phyloP scores from a whole-genome alignment of 2,329 filamentous ascomycete species.

The Pseudopyrenochaeta lycopersici region DNA sequence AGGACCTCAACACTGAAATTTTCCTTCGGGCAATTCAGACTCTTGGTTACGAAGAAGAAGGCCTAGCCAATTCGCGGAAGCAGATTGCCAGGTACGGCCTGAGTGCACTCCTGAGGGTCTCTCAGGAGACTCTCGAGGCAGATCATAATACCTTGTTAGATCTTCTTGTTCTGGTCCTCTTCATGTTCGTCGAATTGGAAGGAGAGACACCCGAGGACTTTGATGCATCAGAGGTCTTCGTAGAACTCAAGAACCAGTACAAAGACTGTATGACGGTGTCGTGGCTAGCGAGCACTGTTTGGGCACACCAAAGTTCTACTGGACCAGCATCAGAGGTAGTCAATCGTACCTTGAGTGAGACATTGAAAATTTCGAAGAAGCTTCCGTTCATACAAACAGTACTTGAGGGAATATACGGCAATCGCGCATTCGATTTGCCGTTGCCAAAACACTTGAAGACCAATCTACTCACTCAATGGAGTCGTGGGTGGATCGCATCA shows the following conservation, averaged over 20 bases:
- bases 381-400: constrained; percentile 48
- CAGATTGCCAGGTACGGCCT: constrained; percentile 78
- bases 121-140: constrained; percentile 79
- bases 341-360: constrained; percentile 35
- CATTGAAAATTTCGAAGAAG: constrained; percentile 31
- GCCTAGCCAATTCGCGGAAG: constrained; percentile 52
- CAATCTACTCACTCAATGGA: constrained; percentile 55
- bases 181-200: constrained; percentile 75
- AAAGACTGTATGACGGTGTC: constrained; percentile 46
- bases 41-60: constrained; percentile 52
- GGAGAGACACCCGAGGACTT: constrained; percentile 76
- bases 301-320: constrained; percentile 41
- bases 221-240: constrained; percentile 66
- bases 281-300: constrained; percentile 47
- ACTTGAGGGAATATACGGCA: constrained; percentile 46
- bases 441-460: constrained; percentile 37
- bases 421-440: constrained; percentile 41
- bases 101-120: constrained; percentile 76
- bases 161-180: constrained; percentile 81
- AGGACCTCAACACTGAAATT: constrained; percentile 59
- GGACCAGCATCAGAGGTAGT: constrained; percentile 37
- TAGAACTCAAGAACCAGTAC: constrained; percentile 64
- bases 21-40: constrained; percentile 62
- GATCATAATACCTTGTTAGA: constrained; percentile 81
- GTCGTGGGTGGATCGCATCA: constrained; percentile 55